phyloP scores from a whole-genome alignment of 1,284 basidiomycete species.

The Xanthoconium separans region DNA sequence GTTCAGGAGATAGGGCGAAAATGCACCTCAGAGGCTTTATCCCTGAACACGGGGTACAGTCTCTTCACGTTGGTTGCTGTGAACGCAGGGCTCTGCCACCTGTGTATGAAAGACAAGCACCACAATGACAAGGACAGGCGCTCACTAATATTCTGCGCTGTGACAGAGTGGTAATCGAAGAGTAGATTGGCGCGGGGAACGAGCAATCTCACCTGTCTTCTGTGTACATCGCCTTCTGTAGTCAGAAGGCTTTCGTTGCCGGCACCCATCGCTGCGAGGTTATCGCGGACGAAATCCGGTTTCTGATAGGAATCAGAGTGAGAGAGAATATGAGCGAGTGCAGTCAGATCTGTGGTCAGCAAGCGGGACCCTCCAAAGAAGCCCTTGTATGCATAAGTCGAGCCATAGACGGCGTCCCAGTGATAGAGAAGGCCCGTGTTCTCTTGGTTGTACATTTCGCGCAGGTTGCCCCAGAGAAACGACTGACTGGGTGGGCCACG shows the following conservation, averaged over 20 bases:
- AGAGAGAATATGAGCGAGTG: conserved; percentile 59
- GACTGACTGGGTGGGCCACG: conserved; percentile 39
- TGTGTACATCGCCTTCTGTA: conserved; percentile 53
- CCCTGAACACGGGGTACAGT: conserved; percentile 61
- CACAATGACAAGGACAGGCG: not conserved
- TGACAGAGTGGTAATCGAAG: conserved; percentile 2
- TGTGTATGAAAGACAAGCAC: not conserved
- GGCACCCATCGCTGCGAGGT: conserved; percentile 53
- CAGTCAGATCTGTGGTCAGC: conserved; percentile 58
- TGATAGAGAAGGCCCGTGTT: conserved; percentile 50
- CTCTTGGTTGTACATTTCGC: conserved; percentile 55
- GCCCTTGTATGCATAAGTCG: conserved; percentile 54
- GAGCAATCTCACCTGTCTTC: conserved; percentile 42
- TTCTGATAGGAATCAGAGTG: conserved; percentile 66
- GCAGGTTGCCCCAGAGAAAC: conserved; percentile 56
- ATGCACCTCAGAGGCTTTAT: conserved; percentile 57
- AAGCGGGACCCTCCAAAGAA: conserved; percentile 55
- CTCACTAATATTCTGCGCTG: conserved; percentile 43
- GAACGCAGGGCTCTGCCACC: conserved; percentile 54
- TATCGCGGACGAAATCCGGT: conserved; percentile 58
- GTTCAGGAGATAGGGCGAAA: not conserved
- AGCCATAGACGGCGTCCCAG: conserved; percentile 51
- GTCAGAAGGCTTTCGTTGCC: conserved; percentile 49
- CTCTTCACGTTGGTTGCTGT: conserved; percentile 52
- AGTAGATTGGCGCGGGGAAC: not conserved